Evolutionary conservation across 163 green algal species (phyloP), one percentile per base, ranked within the genome.

Genomic region (Volvox carteri): DNA sequence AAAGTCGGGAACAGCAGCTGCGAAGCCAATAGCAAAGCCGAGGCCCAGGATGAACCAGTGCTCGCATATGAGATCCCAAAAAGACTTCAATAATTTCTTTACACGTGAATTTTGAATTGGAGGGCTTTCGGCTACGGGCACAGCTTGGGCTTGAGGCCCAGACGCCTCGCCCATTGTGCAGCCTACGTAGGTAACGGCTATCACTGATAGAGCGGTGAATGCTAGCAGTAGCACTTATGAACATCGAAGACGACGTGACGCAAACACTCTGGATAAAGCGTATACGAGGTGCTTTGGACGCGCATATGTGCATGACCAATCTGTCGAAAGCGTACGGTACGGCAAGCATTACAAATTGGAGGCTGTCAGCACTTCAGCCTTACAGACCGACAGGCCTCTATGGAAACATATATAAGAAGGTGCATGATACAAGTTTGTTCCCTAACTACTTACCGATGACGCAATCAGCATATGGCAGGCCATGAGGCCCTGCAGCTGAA

Each of bases 1-100:
- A 16, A 94, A 86, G 14, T 92, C 72, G 0, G 92, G 92, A 50
- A 94, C 85, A 19, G 92, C 92, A 37, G 90, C 90, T 28, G 92
- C 92, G 50, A 94, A 91, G 60, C 84, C 92, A 54, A 94, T 93
- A 35, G 85, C 88, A 30, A 92, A 86, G n/a, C 75, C 67, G 7
- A 94, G 79, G 0, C 80, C 90, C 0, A 92, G 4, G 81, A 93
- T 92, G 44, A 93, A 94, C 92, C 90, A 92, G 21, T 91, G 84
- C 30, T 92, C 90, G 39, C 52, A 84, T 30, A 44, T 70, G n/a
- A 90, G 33, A 42, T 91, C 86, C 90, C 89, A 92, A 2, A 83
- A 44, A 33, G 42, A 5, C 37, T 46, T 79, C 19, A 79, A 28
- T 4, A 41, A 60, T 18, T 3, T 8, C 42, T 79, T 79, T 23